Evolutionary conservation across 148 eudicot species (phyloP).

Genomic region (Chenopodium suecicum): DNA sequence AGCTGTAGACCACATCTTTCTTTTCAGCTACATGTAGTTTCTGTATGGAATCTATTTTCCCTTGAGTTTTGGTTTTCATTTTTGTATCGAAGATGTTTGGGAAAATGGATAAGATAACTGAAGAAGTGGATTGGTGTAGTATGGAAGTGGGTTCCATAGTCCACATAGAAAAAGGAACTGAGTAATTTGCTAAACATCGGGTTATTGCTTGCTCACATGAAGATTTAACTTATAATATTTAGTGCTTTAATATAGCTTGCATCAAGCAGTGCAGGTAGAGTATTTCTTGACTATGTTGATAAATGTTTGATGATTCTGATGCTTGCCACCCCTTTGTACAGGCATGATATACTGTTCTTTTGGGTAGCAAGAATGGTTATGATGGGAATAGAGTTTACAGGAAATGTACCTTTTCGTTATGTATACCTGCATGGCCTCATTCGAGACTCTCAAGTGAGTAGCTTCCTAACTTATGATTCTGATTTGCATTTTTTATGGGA

Average conservation of each 20-base stretch:
- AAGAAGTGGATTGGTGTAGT: background rate
- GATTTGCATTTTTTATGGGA: background rate
- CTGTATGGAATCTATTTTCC: background rate
- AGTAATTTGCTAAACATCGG: background rate
- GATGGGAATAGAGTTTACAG: slow-evolving; percentile 98
- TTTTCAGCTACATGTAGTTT: background rate
- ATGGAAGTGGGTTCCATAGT: background rate
- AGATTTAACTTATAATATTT: too few relatives aligned
- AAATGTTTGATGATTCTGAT: slow-evolving; percentile 5
- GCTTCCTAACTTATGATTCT: background rate
- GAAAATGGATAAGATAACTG: background rate
- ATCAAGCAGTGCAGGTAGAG: background rate
- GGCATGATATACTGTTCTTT: slow-evolving; percentile 97
- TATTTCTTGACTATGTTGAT: background rate
- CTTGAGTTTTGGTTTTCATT: background rate
- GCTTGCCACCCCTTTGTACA: slow-evolving; percentile 35
- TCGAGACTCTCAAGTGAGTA: slow-evolving; percentile 87
- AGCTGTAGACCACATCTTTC: background rate
- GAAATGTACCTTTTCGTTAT: slow-evolving; percentile 81
- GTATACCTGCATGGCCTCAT: slow-evolving; percentile 94
- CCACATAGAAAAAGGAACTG: background rate
- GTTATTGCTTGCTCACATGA: background rate
- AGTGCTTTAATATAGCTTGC: background rate
- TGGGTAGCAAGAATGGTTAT: slow-evolving; percentile 99
- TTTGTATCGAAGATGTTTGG: too few relatives aligned